phyloP scores from a whole-genome alignment of 371 early-diverging fungal genomes.

The Smittium culicis region DNA sequence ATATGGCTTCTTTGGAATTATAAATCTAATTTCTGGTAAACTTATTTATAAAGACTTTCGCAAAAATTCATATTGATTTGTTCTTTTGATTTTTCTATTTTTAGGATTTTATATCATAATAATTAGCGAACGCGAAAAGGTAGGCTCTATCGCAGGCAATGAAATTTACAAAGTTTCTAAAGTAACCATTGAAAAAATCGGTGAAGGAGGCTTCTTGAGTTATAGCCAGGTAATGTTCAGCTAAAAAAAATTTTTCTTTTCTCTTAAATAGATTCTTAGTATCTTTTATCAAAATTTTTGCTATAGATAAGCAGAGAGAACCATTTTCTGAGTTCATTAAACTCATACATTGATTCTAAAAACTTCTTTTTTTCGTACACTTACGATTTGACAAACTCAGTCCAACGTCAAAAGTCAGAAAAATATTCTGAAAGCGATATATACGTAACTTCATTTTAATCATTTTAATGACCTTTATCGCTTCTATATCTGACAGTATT shows the following conservation, averaged over 20 bases:
- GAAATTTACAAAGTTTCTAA: conserved; percentile 57
- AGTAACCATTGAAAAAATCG: conserved; percentile 58
- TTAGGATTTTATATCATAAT: conserved; percentile 68
- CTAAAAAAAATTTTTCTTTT: conserved; percentile 35
- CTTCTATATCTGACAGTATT: background rate
- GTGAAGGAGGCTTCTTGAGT: conserved; percentile 33
- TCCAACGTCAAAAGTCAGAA: conserved; percentile 55
- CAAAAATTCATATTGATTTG: conserved; percentile 3
- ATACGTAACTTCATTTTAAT: background rate
- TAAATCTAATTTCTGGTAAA: conserved; percentile 9
- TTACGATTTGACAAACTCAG: conserved; percentile 66
- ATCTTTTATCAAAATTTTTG: background rate
- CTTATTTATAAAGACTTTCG: background rate
- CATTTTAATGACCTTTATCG: background rate
- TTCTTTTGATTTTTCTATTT: background rate
- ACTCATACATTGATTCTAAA: conserved; percentile 47
- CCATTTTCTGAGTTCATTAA: conserved; percentile 35
- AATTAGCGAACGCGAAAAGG: conserved; percentile 55
- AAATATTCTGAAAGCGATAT: background rate
- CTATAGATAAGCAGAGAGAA: conserved; percentile 52
- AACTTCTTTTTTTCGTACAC: conserved; percentile 75
- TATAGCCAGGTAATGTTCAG: conserved; percentile 40
- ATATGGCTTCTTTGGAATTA: conserved; percentile 9
- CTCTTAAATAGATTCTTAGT: background rate
- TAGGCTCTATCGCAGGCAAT: conserved; percentile 44